phyloP scores from a whole-genome alignment of 1,284 basidiomycete species.

The Cystobasidium pallidum region DNA sequence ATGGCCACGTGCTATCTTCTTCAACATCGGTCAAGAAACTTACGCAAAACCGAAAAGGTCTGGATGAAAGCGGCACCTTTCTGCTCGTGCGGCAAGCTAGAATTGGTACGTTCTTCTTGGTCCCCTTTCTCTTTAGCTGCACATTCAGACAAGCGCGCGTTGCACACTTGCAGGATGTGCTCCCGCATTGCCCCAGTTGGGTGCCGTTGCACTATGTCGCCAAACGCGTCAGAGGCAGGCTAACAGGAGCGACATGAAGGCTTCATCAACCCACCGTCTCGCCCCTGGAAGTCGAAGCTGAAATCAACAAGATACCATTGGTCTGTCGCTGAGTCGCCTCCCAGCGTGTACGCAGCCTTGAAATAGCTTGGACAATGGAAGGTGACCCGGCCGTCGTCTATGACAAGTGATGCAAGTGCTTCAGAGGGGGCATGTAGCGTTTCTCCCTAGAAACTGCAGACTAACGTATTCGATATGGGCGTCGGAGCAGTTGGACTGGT shows the following conservation, averaged over 20 bases:
- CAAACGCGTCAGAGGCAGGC: too few species aligned
- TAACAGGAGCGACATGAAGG: too few species aligned
- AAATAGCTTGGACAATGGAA: constrained; percentile 77
- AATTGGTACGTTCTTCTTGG: not conserved
- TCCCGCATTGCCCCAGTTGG: constrained; percentile 53
- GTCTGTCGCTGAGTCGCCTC: constrained; percentile 67
- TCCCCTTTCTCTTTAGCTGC: constrained; percentile 10
- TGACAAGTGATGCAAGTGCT: not conserved
- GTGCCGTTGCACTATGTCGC: constrained; percentile 24
- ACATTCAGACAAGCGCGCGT: constrained; percentile 64
- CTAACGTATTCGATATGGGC: constrained; percentile 73
- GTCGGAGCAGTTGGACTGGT: constrained; percentile 57
- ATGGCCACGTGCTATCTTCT: not conserved
- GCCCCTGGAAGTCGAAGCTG: constrained; percentile 72
- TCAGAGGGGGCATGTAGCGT: not conserved
- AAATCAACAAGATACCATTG: constrained; percentile 81
- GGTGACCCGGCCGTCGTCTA: constrained; percentile 71
- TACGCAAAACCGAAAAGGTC: constrained; percentile 17
- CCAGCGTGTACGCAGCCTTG: constrained; percentile 71
- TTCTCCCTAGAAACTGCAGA: not conserved
- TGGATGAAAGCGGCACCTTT: constrained; percentile 19
- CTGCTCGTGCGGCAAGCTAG: not conserved
- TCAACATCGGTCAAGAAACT: not conserved
- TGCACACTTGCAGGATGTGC: constrained; percentile 56
- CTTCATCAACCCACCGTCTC: constrained; percentile 55